phyloP scores from a whole-genome alignment of 495 filamentous ascomycete genomes.

The Hypoxylon subgilvum region DNA sequence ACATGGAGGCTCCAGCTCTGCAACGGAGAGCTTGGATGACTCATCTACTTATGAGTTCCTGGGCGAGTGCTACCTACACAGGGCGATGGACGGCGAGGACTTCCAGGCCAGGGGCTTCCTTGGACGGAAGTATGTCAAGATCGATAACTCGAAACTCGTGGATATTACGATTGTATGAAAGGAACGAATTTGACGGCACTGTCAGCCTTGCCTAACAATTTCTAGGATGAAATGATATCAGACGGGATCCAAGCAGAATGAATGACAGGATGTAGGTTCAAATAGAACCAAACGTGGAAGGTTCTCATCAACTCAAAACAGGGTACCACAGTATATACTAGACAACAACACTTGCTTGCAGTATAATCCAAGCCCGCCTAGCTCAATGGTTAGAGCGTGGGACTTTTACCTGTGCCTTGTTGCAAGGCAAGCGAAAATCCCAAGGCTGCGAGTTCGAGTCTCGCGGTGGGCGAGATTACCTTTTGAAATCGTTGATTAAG shows the following conservation, averaged over 20 bases:
- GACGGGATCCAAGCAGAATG: background rate
- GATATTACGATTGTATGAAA: constrained; percentile 27
- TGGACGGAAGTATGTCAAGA: background rate
- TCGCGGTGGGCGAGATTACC: constrained; percentile 6
- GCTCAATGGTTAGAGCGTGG: constrained; percentile 28
- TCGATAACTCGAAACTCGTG: constrained; percentile 28
- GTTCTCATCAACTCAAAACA: too few species aligned
- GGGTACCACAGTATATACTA: too few species aligned
- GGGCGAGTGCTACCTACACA: constrained; percentile 33
- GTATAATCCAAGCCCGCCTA: background rate
- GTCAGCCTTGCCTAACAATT: too few species aligned
- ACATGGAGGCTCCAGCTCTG: background rate
- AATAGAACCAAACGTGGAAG: background rate
- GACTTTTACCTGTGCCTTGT: too few species aligned
- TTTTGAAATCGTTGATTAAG: too few species aligned
- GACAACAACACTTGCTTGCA: too few species aligned
- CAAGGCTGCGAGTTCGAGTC: constrained; percentile 29
- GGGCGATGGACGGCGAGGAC: constrained; percentile 36
- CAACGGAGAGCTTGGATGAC: background rate
- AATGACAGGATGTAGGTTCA: background rate
- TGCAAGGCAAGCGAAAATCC: constrained; percentile 1
- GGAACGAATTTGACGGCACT: too few species aligned
- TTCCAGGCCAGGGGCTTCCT: constrained; percentile 5
- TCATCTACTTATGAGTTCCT: constrained; percentile 32
- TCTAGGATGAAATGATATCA: background rate